Evolutionary conservation across 495 filamentous ascomycete species (phyloP), one percentile per base, ranked within the genome.

Genomic region (Aspergillus homomorphus): DNA sequence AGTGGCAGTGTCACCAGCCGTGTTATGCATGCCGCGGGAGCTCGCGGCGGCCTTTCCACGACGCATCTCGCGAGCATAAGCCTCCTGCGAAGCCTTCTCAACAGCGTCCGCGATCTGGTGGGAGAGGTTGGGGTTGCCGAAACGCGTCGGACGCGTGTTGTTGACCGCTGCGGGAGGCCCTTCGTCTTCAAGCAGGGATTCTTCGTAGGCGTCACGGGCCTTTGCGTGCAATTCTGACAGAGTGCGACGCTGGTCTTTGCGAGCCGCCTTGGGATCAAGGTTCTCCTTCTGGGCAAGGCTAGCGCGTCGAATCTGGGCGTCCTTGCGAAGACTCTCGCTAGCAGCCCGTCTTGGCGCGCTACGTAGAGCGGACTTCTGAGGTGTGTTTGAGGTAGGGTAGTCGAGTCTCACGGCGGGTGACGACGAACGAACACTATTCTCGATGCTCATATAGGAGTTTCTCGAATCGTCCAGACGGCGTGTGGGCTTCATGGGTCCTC

Each of bases 111-210:
- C 74, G 54, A 74, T 80, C 65, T 70, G 80, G 65, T 73, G 66
- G 7, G 74, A 76, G 33, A 74, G 64, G 54, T 80, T 76, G n/a
- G 59, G 45, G 43, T 71, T 76, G 26, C 71, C 74, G 67, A 87
- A 88, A 55, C 85, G 82, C 45, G 84, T 84, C 53, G 71, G 79
- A 54, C 77, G 80, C 21, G 77, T 57, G 24, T 77, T 81, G n/a
- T 72, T 65, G 0, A 72, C 67, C 24, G 76, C 62, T 24, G 73
- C 80, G 7, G 78, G 69, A 16, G 83, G 83, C 33, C 80, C 70
- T 51, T 82, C 81, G 43, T 83, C 80, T 42, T 66, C 73, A 24
- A 80, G 53, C 28, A 78, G 71, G 22, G 82, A 84, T 2, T 76
- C 76, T 45, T 84, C 82, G 60, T 87, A 83, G 56, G 74, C 74